Percentiles rank a stretch among this genome's conserved stretches.
Evolutionary conservation across 805 yeast genomes (phyloP).

Genomic region (Jamesozyma rosinii): DNA sequence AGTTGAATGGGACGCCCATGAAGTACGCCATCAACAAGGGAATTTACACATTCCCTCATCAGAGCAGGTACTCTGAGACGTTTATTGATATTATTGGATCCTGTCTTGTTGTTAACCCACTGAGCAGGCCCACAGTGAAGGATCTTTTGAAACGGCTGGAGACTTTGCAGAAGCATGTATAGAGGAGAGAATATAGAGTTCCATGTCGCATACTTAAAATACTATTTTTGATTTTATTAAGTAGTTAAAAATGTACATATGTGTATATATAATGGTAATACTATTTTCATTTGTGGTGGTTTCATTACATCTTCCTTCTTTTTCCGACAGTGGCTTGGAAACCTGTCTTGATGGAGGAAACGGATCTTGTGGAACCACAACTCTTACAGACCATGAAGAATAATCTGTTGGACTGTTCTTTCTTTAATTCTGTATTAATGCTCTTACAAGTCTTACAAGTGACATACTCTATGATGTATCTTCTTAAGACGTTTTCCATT

Average conservation of each 20-base stretch:
- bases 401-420: conserved; percentile 92
- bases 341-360: conserved; percentile 96
- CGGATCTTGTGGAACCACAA: conserved; percentile 96
- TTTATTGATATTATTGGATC: conserved; percentile 46
- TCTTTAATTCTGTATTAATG: conserved; percentile 89
- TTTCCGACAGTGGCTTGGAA: conserved; percentile 96
- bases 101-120: conserved; percentile 58
- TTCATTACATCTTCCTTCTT: conserved; percentile 53
- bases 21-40: conserved; percentile 67
- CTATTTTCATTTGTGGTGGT: neutral
- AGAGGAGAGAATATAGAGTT: too few relatives aligned
- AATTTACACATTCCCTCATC: conserved; percentile 36
- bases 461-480: conserved; percentile 94
- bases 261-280: conserved; percentile 3
- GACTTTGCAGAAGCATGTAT: conserved; percentile 2
- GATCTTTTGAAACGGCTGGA: conserved; percentile 42
- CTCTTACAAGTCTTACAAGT: conserved; percentile 98
- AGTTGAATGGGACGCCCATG: conserved; percentile 72
- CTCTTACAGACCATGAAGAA: conserved; percentile 96
- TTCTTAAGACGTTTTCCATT: conserved; percentile 89
- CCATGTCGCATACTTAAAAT: neutral
- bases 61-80: conserved; percentile 39
- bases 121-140: conserved; percentile 54
- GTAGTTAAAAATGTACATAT: conserved; percentile 4
- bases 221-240: conserved; percentile 1